Base-by-base conservation (phyloP, 2,329 filamentous ascomycete species). In the Microsporum ferrugineum region DNA sequence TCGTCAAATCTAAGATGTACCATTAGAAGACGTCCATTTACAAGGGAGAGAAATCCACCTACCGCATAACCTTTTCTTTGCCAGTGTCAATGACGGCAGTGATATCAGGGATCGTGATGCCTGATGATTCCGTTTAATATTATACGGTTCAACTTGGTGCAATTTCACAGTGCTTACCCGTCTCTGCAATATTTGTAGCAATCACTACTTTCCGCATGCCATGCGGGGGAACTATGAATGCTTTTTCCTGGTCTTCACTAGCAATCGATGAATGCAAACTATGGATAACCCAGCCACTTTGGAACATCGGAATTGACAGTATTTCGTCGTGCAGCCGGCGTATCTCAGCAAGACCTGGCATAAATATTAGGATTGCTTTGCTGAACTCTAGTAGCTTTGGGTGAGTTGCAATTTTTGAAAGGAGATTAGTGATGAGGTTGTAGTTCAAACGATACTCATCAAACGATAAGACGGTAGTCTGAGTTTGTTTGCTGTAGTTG, bases 101-200 rank as follows among this genome's bases (percentile, higher is more conserved):
- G 34, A 99, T 89, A 71, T 99, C 94, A 0, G 94, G 94, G 66
- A 99, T 99, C 0, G 94, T 99, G 70, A 99, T 96, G 77, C 71
- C 71, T 71, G 57, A 39, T 53, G 38, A 29, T 8, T 29, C 5
- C 12, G 4, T 29, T 31, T 14, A 34, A 41, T 60, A 58, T 39
- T 29, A 23, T 36, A 27, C 29, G 39, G 8, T 41, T 5, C 1
- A 5, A 17, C 14, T 33, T 53, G 41, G 10, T n/a, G 31, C 4
- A 31, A 38, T 8, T 4, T 31, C 23, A 14, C 10, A 36, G 27
- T 29, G 36, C 65, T 38, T 67, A 71, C 94, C 94, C 0, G 94
- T 99, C 73, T 99, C 94, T 3, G 94, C 94, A 72, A 99, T 99
- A 70, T 99, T 99, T 12, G 94, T 99, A 1, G 94, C 91, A 60